Percentiles rank a stretch among this genome's conserved stretches.
Conservation (phyloP, 768 basidiomycete genomes). For the Suillus ampliporus region DNA sequence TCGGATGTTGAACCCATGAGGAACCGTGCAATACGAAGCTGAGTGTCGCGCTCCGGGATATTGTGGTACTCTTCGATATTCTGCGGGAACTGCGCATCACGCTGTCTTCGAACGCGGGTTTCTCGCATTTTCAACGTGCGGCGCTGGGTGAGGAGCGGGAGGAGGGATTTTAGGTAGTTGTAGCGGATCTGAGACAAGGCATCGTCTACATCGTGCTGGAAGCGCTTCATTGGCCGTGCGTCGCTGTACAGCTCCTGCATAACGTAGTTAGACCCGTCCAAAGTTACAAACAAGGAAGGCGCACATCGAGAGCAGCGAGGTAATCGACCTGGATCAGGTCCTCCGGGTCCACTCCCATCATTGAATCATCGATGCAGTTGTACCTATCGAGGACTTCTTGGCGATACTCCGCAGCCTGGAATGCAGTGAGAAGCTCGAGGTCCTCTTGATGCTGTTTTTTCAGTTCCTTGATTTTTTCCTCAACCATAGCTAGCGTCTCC, state of each 20-base stretch:
- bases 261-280: neutral
- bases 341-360: constrained; percentile 32
- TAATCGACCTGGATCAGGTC: constrained; percentile 34
- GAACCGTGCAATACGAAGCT: constrained; percentile 58
- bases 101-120: constrained; percentile 24
- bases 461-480: constrained; percentile 35
- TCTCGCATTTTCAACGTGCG: constrained; percentile 24
- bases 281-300: neutral
- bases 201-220: constrained; percentile 35
- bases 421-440: constrained; percentile 34
- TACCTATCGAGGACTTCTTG: constrained; percentile 41
- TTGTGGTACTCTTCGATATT: constrained; percentile 33
- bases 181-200: constrained; percentile 36
- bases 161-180: constrained; percentile 33
- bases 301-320: constrained; percentile 28
- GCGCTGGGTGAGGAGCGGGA: constrained; percentile 22
- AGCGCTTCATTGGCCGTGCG: constrained; percentile 23
- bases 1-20: constrained; percentile 33
- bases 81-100: constrained; percentile 42
- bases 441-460: constrained; percentile 36
- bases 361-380: constrained; percentile 28
- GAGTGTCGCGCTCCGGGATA: constrained; percentile 45
- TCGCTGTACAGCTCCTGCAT: constrained; percentile 26
- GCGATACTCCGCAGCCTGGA: constrained; percentile 36
- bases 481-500: constrained; percentile 35